Base-by-base conservation (phyloP, 768 basidiomycete species). In the Tricholoma terreum region DNA sequence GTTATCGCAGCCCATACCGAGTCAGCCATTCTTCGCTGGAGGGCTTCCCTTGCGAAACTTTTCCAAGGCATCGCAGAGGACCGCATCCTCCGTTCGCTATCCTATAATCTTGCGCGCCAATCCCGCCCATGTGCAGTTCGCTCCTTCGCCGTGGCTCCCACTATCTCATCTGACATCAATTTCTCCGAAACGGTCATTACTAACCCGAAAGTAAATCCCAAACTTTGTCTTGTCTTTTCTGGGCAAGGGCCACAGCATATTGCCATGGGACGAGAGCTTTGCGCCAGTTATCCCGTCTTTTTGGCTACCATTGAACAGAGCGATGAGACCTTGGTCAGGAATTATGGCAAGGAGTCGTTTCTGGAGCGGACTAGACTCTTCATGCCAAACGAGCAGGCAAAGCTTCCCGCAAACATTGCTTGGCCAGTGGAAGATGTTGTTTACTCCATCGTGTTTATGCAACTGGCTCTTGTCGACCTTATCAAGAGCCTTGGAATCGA, bases 381-480 rank as follows among this genome's bases (percentile, higher is more conserved):
- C n/a, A 15, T 31, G n/a, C 49, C 49, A 30, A 31, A 34, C 17
- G 49, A 24, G 15, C 27, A 15, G 27, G 27, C 27, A n/a, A n/a
- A 31, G 27, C 49, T 50, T 31, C 21, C 49, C 7, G 49, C 21
- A 15, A 21, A 50, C 30, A 30, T 12, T 19, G 22, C 43, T 46
- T 57, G 56, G 56, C 50, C 51, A 52, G 43, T 57, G 11, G 24
- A 57, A 52, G 56, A 57, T 17, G 50, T 52, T 17, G 33, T 57
- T 27, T 57, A 57, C 43, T 52, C 56, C 12, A 57, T 57, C 42
- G 51, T 57, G 30, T 57, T 57, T 31, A 52, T 53, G 56, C 56
- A 57, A 31, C 12, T 57, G 19, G 56, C 56, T n/a, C 42, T 52
- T 14, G 56, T 57, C 14, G 56, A 57, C 50, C 56, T 57, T 33